Base-by-base conservation (phyloP, 2,329 filamentous ascomycete species). In the Penicillium paneum region DNA sequence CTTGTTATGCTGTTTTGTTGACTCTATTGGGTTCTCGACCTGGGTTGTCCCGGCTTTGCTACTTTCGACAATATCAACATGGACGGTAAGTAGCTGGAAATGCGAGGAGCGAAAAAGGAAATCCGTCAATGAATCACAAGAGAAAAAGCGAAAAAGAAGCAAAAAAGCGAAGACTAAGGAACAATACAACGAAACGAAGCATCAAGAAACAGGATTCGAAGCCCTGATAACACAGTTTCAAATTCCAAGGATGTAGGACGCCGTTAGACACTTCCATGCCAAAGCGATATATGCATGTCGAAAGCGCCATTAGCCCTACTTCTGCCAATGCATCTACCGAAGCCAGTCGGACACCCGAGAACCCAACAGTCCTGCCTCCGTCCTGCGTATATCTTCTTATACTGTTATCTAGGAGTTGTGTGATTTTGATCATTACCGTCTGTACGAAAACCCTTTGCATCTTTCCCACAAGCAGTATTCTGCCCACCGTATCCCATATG, bases 401-500 rank as follows among this genome's bases (percentile, higher is more conserved):
- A 63, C 53, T 50, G 35, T 39, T 59, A 56, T 65, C 36, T 71
- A 78, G 75, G 75, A 76, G 74, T 63, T 66, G 70, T 50, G 71
- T 77, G 62, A 77, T 78, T 52, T 62, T 76, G 58, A 71, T 72
- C 52, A 72, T 78, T 56, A 77, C 75, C 49, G 75, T 77, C 61
- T 76, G 75, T 76, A 74, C 61, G 73, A 59, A 62, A 17, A 49
- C 49, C 54, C 42, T 47, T 45, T 45, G 43, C 46, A 42, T 46
- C 49, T 52, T 49, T 24, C 39, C 53, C 28, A 31, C 47, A 52
- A 59, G 54, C 55, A 59, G 54, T 26, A 17, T 10, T 34, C 19
- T 17, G 39, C 48, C 42, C 41, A 29, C 11, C 17, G 55, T 52
- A 35, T 21, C 26, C 26, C 26, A 24, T 24, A 41, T 13, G 6